phyloP scores from a whole-genome alignment of 2,329 filamentous ascomycete species.

The Exophiala mesophila region DNA sequence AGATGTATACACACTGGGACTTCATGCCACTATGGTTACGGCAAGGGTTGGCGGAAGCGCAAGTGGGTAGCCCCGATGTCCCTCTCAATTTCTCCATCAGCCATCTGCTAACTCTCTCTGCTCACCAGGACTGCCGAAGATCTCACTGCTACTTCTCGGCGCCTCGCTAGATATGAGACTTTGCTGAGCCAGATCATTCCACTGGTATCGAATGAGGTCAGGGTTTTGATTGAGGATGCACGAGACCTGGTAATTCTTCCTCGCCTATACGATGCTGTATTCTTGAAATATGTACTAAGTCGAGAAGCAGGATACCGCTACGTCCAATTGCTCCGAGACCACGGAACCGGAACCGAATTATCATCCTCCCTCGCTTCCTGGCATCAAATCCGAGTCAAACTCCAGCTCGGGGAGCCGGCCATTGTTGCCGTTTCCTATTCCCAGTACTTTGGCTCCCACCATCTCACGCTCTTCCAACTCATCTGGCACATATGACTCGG shows the following conservation, averaged over 20 bases:
- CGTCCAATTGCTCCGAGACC: constrained; percentile 21
- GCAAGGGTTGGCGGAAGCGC: constrained; percentile 28
- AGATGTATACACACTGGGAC: constrained; percentile 27
- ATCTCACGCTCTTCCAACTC: constrained; percentile 16
- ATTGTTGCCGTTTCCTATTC: constrained; percentile 18
- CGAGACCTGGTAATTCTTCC: constrained; percentile 19
- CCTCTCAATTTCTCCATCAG: not conserved
- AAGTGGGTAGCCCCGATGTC: constrained; percentile 19
- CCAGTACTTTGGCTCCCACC: constrained; percentile 11
- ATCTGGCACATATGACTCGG: constrained; percentile 14
- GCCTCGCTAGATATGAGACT: constrained; percentile 25
- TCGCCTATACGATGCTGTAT: not conserved
- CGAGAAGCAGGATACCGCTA: constrained; percentile 13
- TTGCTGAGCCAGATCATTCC: constrained; percentile 25
- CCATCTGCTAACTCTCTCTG: constrained; percentile 3
- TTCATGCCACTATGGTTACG: constrained; percentile 26
- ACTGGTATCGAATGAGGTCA: constrained; percentile 23
- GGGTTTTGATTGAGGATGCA: constrained; percentile 25
- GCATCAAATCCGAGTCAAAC: constrained; percentile 10
- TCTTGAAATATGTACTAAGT: not conserved
- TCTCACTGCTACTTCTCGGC: constrained; percentile 23
- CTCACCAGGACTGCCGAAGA: constrained; percentile 25
- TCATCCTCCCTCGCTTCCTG: constrained; percentile 5
- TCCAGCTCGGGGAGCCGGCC: constrained; percentile 11
- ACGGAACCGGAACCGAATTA: constrained; percentile 14